Conservation (phyloP, 345 rosid species). For the Gossypium ekmanianum region DNA sequence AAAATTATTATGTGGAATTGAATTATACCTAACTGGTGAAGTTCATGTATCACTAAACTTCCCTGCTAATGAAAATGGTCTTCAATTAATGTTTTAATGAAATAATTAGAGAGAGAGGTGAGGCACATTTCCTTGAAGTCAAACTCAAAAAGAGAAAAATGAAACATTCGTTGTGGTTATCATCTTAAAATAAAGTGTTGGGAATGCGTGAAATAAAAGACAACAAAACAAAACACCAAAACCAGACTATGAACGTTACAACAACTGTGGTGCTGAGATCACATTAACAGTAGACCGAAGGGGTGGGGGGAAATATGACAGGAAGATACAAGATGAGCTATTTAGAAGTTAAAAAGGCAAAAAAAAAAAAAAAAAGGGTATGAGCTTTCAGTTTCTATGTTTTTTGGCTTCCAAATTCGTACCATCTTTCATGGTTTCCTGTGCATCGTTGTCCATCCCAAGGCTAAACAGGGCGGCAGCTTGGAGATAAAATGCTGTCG, state of each 20-base stretch:
- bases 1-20: too few relatives aligned
- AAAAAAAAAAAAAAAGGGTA: constrained; percentile 10
- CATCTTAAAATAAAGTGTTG: neutral
- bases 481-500: constrained; percentile 76
- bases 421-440: constrained; percentile 81
- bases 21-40: too few relatives aligned
- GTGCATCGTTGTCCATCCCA: constrained; percentile 75
- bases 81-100: neutral
- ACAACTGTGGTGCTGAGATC: constrained; percentile 28
- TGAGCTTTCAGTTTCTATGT: constrained; percentile 50
- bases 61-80: neutral
- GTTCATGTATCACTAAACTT: too few relatives aligned
- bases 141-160: neutral
- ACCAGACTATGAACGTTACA: constrained; percentile 16
- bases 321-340: constrained; percentile 27
- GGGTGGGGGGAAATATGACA: constrained; percentile 7
- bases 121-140: neutral
- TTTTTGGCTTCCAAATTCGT: constrained; percentile 67
- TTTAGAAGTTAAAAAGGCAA: neutral
- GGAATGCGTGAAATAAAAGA: neutral
- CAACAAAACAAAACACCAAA: constrained; percentile 13
- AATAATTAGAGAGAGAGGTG: neutral
- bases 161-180: neutral
- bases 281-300: constrained; percentile 24
- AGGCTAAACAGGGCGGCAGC: constrained; percentile 82